Evolutionary conservation across 306 rosid genomes (phyloP).

Genomic region (Gastrolobium bilobum): DNA sequence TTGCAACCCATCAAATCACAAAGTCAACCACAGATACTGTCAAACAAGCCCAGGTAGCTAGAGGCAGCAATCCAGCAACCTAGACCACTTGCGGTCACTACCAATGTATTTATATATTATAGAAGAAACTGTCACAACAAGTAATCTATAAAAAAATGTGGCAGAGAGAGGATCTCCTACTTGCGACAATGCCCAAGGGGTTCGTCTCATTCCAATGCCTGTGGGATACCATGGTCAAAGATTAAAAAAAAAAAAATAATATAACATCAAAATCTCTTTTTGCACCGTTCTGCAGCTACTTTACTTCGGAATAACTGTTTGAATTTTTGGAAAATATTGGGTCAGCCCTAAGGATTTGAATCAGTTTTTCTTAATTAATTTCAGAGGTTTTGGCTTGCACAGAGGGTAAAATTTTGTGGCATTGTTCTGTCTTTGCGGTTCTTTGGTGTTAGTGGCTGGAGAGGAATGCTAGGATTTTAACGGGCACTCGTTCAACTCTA

Average conservation of each 20-base stretch:
- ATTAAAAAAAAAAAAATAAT: too few relatives aligned
- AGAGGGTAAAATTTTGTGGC: neutral
- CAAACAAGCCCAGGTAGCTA: slow-evolving; percentile 1
- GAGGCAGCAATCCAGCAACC: slow-evolving; percentile 26
- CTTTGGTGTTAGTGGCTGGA: neutral
- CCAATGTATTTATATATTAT: neutral
- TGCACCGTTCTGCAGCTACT: neutral
- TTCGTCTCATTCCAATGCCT: neutral
- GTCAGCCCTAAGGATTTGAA: neutral
- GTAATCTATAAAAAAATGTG: neutral
- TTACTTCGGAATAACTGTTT: neutral
- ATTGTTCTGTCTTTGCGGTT: neutral
- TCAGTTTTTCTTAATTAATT: neutral
- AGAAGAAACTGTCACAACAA: neutral
- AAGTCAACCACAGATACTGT: slow-evolving; percentile 5
- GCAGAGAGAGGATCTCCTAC: neutral
- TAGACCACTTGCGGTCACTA: neutral
- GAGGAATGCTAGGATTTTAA: neutral
- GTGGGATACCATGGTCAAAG: too few relatives aligned
- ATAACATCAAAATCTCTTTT: too few relatives aligned
- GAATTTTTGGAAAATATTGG: too few relatives aligned
- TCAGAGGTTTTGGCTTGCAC: neutral
- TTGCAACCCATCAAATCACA: slow-evolving; percentile 4
- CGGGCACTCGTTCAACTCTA: neutral
- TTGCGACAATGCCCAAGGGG: neutral